Conservation (phyloP, 768 basidiomycete genomes). For the Pisolithus marmoratus region DNA sequence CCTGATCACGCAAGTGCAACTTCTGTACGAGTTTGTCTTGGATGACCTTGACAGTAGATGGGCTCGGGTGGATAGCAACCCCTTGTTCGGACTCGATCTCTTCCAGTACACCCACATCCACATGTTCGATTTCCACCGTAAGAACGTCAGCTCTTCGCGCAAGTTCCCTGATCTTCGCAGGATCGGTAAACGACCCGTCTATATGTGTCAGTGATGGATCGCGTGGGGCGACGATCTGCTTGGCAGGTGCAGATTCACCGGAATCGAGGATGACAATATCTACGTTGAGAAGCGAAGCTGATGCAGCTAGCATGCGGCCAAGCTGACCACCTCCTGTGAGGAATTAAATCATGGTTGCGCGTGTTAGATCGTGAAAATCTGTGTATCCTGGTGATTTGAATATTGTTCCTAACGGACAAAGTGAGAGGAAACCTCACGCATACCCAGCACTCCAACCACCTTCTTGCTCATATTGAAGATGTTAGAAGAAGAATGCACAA, state of each 20-base stretch:
- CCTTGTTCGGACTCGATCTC: constrained; percentile 27
- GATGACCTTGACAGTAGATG: constrained; percentile 76
- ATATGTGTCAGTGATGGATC: constrained; percentile 53
- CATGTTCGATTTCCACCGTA: constrained; percentile 97
- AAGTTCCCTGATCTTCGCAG: constrained; percentile 71
- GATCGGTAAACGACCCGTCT: constrained; percentile 85
- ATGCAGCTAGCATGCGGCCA: constrained; percentile 91
- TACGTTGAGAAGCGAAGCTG: constrained; percentile 84
- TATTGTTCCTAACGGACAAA: neutral
- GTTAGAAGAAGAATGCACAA: neutral
- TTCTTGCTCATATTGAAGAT: neutral
- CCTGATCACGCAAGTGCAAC: constrained; percentile 43
- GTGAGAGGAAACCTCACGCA: constrained; percentile 15
- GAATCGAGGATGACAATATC: constrained; percentile 81
- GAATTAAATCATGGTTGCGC: neutral
- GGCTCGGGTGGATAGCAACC: constrained; percentile 63
- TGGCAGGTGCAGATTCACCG: constrained; percentile 78
- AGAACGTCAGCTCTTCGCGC: constrained; percentile 78
- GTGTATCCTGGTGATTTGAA: constrained; percentile 5
- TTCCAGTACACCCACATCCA: constrained; percentile 71
- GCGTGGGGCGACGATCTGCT: constrained; percentile 69
- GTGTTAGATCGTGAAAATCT: constrained; percentile 7
- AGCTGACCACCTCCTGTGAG: constrained; percentile 88
- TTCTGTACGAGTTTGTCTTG: constrained; percentile 75
- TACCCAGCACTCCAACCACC: constrained; percentile 24